A percentile compares a stretch with the other conserved stretches of the same genome.
Evolutionary conservation across 352 stramenopile genomes (phyloP).

Genomic region (Phytophthora sansomeana): DNA sequence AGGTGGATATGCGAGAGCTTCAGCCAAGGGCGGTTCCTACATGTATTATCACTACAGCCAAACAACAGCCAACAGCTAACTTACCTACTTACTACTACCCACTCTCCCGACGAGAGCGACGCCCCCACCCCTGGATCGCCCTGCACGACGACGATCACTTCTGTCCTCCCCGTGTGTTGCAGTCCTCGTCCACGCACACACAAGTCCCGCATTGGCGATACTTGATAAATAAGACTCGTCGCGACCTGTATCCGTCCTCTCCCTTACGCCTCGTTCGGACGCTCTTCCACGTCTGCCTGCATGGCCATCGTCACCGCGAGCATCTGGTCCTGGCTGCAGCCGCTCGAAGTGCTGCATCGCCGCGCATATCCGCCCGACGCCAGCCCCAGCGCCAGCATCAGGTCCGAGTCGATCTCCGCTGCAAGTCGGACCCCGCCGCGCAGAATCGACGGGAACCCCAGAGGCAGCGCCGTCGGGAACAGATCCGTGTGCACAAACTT

Average conservation of each 20-base stretch:
- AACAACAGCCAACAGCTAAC: background rate
- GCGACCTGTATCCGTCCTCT: slow-evolving; percentile 13
- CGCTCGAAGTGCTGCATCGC: slow-evolving; percentile 73
- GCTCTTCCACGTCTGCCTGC: slow-evolving; percentile 55
- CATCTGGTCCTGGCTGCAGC: slow-evolving; percentile 56
- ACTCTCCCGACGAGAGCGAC: slow-evolving; percentile 26
- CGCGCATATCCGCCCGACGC: slow-evolving; percentile 64
- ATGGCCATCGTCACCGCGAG: slow-evolving; percentile 62
- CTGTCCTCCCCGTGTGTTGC: slow-evolving; percentile 3
- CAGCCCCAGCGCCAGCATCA: slow-evolving; percentile 68
- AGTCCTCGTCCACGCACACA: slow-evolving; percentile 4
- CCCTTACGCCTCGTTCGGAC: slow-evolving; percentile 55
- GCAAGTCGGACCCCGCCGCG: slow-evolving; percentile 44
- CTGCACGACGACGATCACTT: slow-evolving; percentile 3
- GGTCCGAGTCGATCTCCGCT: slow-evolving; percentile 63
- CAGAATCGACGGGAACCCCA: slow-evolving; percentile 57
- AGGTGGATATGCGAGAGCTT: too few species aligned
- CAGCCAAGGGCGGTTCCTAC: background rate
- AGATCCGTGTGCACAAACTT: slow-evolving; percentile 66
- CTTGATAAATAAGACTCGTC: slow-evolving; percentile 55
- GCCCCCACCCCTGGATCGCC: slow-evolving; percentile 5
- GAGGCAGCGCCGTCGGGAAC: slow-evolving; percentile 58
- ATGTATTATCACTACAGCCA: slow-evolving; percentile 4
- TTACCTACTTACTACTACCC: slow-evolving; percentile 21
- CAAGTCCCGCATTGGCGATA: slow-evolving; percentile 32